Conservation (phyloP, 768 basidiomycete genomes). For the Pholiota molesta region DNA sequence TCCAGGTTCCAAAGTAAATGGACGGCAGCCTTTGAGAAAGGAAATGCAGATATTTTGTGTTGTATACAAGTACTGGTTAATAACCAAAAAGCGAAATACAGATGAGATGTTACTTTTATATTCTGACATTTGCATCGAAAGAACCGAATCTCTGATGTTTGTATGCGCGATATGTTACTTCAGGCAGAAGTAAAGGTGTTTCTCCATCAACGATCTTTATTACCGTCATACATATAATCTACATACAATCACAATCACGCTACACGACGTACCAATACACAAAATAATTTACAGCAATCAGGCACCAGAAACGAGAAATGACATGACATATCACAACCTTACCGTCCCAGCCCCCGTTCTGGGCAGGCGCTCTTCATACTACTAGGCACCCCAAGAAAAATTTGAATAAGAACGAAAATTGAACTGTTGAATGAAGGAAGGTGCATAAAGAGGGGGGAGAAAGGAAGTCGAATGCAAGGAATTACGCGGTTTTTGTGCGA, state of each 20-base stretch:
- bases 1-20: conserved; percentile 15
- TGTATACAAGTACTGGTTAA: too few relatives aligned
- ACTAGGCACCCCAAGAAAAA: not conserved
- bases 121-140: too few relatives aligned
- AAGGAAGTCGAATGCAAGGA: not conserved
- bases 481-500: not conserved
- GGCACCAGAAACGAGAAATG: not conserved
- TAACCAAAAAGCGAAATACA: too few relatives aligned
- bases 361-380: not conserved
- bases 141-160: too few relatives aligned
- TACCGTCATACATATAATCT: too few relatives aligned
- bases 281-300: not conserved
- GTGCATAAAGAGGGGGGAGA: not conserved
- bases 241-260: not conserved
- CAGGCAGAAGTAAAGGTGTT: too few relatives aligned
- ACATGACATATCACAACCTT: not conserved
- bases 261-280: conserved; percentile 1
- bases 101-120: too few relatives aligned
- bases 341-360: not conserved
- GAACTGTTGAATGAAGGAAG: not conserved
- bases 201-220: too few relatives aligned
- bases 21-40: not conserved
- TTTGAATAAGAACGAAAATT: not conserved
- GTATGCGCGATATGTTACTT: too few relatives aligned
- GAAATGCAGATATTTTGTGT: too few relatives aligned